A percentile compares a stretch with the other conserved stretches of the same genome.
phyloP scores from a whole-genome alignment of 768 basidiomycete genomes.

The Lyophyllum decastes region DNA sequence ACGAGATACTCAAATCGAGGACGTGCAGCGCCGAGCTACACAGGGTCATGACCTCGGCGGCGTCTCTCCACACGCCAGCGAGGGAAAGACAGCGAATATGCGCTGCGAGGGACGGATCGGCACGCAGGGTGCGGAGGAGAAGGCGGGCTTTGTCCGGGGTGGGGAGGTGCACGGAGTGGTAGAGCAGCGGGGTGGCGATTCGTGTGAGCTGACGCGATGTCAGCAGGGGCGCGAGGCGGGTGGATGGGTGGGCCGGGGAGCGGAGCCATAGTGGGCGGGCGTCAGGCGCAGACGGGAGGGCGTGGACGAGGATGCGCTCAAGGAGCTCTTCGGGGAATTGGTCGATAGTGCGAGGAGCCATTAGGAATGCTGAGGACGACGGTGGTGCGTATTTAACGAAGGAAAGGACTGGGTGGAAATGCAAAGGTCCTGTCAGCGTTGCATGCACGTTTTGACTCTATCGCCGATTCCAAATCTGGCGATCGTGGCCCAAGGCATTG shows the following conservation, averaged over 20 bases:
- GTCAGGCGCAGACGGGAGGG: background rate
- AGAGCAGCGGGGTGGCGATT: constrained; percentile 59
- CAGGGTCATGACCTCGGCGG: constrained; percentile 37
- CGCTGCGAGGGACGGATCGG: constrained; percentile 36
- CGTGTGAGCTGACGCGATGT: constrained; percentile 54
- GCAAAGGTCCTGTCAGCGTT: background rate
- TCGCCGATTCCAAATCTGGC: background rate
- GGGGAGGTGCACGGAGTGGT: constrained; percentile 50
- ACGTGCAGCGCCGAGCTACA: constrained; percentile 21
- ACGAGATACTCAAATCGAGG: constrained; percentile 40
- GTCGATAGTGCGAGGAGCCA: constrained; percentile 1
- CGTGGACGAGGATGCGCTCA: constrained; percentile 40
- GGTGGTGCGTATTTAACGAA: background rate
- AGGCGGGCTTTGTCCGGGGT: constrained; percentile 40
- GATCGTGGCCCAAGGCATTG: background rate
- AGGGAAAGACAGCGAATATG: constrained; percentile 44
- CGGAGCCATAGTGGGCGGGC: background rate
- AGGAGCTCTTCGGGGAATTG: constrained; percentile 39
- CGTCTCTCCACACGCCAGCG: constrained; percentile 39
- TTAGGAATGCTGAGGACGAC: background rate
- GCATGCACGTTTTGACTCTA: background rate
- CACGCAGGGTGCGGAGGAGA: constrained; percentile 37
- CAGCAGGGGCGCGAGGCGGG: constrained; percentile 44
- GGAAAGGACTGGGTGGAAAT: background rate
- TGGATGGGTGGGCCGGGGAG: constrained; percentile 24